These are phyloP conservation scores for Puya raimondii DNA, from an alignment of 176 grass and related monocot genomes.

Conservation along the genomic window DNA sequence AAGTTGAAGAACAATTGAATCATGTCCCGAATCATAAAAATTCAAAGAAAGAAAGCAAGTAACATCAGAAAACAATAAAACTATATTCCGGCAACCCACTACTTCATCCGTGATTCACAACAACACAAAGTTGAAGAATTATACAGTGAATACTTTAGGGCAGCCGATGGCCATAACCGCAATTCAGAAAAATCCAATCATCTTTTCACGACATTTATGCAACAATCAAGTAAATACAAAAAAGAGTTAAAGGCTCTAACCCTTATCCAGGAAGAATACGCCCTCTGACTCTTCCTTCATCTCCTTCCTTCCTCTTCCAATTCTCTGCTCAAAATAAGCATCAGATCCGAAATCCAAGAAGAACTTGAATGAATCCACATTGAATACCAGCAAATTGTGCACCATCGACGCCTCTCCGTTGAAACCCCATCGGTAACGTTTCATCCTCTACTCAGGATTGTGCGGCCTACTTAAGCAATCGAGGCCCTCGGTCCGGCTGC, in stretches of 20 bases:
- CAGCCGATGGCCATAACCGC: not conserved
- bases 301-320: not conserved
- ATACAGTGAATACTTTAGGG: not conserved
- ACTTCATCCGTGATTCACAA: not conserved
- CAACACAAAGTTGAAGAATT: not conserved
- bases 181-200: not conserved
- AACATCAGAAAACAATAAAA: slow-evolving; percentile 1
- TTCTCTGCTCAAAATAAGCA: not conserved
- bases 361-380: not conserved
- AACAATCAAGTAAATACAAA: slow-evolving; percentile 1
- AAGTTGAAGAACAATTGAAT: not conserved
- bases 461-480: slow-evolving; percentile 49
- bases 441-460: slow-evolving; percentile 33
- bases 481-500: slow-evolving; percentile 65
- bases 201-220: not conserved
- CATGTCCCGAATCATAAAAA: not conserved
- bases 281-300: not conserved
- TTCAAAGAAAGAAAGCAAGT: not conserved
- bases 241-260: not conserved
- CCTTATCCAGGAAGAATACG: not conserved
- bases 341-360: not conserved
- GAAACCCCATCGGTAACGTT: not conserved
- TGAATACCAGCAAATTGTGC: not conserved
- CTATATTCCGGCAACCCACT: not conserved
- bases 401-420: not conserved